Evolutionary conservation across 768 basidiomycete species (phyloP).

Genomic region (Trametes coccinea): DNA sequence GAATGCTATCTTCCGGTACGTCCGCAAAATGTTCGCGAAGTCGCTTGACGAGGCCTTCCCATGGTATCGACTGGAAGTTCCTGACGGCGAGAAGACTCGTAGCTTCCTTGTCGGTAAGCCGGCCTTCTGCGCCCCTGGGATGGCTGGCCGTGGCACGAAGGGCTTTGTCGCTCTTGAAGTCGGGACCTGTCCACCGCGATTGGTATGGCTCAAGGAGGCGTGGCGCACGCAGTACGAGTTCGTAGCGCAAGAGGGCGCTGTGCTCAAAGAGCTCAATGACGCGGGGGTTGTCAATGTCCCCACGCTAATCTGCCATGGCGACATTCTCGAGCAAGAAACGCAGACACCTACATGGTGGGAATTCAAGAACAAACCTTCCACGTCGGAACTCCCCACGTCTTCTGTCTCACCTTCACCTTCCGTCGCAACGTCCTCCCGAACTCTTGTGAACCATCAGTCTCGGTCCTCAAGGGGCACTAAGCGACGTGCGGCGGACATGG

Average conservation of each 20-base stretch:
- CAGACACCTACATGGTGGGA: background rate
- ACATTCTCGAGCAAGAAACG: background rate
- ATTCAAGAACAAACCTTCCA: background rate
- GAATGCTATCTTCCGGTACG: background rate
- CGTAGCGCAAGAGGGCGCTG: background rate
- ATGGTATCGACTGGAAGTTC: background rate
- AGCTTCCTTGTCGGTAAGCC: slow-evolving; percentile 3
- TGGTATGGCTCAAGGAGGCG: slow-evolving; percentile 14
- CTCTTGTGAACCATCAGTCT: no score
- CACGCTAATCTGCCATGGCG: slow-evolving; percentile 7
- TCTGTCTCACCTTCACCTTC: background rate
- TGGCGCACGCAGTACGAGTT: background rate
- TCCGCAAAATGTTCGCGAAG: slow-evolving; percentile 1
- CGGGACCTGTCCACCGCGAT: background rate
- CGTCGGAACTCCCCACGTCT: no score
- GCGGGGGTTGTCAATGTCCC: background rate
- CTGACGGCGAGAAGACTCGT: background rate
- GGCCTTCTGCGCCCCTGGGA: background rate
- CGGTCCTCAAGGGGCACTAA: no score
- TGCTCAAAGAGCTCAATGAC: background rate
- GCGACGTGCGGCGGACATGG: no score
- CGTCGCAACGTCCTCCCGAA: no score
- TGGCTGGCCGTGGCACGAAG: background rate
- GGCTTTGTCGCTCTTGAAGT: slow-evolving; percentile 17
- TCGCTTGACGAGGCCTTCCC: background rate